Evolutionary conservation across 805 yeast genomes (phyloP), one percentile per base, ranked within the genome.

Genomic region (Metschnikowia santaceciliae): DNA sequence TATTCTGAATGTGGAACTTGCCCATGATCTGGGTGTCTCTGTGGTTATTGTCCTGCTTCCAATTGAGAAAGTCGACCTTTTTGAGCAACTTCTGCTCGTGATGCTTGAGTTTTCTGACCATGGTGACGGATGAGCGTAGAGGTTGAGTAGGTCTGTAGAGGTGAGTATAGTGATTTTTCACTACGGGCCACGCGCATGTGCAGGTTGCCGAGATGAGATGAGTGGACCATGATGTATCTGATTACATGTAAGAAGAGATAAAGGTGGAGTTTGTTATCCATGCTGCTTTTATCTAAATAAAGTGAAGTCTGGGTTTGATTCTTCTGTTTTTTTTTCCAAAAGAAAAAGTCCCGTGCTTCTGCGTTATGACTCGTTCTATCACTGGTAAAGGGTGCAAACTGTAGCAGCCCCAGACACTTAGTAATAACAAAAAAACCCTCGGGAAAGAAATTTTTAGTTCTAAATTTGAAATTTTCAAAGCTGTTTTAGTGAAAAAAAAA

Each of bases 21-120:
- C 95, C 80, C 96, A 94, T 94, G 33, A 94, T 96, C 68, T 88
- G 92, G n/a, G 96, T 84, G 61, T 92, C 99, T 59, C 99, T 77
- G 68, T 94, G 99, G 32, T 92, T 90, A 50, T 86, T 84, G 67
- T 94, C 99, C 62, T 90, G 96, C 68, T 94, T 94, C 97, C 98
- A 94, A 68, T 94, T 95, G 47, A 90, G 87, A 73, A 94, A 90
- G 66, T 94, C 97, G 48, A 94, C 98, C 70, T 94, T 94, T 75
- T 88, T 90, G 62, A 94, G 80, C 62, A 94, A 82, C 71, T 90
- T 91, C 77, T 88, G 86, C 80, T 94, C 99, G 70, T 94, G 99
- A 73, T 88, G 90, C 69, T 94, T 94, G 54, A 94, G 80, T 61
- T 88, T 78, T 69, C 99, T 80, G 45, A 87, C 96, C 60, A 58